phyloP scores from a whole-genome alignment of 1,284 basidiomycete genomes.

The Heterobasidion parviporum region DNA sequence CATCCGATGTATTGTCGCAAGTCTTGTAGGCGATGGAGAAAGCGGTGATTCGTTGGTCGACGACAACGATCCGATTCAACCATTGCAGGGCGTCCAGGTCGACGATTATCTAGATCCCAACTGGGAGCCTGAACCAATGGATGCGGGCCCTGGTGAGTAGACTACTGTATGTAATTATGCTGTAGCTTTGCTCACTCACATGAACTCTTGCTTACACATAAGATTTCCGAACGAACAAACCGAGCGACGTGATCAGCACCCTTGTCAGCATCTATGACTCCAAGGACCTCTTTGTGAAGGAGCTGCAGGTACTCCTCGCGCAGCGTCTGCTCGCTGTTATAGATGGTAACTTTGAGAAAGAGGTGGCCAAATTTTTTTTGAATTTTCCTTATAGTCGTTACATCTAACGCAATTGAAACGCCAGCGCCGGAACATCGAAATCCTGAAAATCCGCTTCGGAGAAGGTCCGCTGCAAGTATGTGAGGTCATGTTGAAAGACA shows the following conservation, averaged over 20 bases:
- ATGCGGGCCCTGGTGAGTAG: conserved; percentile 78
- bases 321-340: conserved; percentile 72
- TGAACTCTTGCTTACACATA: conserved; percentile 19
- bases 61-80: conserved; percentile 70
- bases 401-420: not conserved
- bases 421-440: conserved; percentile 85
- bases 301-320: conserved; percentile 84
- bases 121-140: conserved; percentile 92
- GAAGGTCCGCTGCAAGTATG: conserved; percentile 86
- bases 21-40: conserved; percentile 82
- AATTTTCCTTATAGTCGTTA: not conserved
- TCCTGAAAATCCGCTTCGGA: conserved; percentile 89
- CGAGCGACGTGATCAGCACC: conserved; percentile 87
- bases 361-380: conserved; percentile 24
- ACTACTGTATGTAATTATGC: conserved; percentile 1
- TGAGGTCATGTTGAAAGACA: conserved; percentile 94
- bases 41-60: conserved; percentile 73
- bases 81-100: conserved; percentile 62
- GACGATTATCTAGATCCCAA: conserved; percentile 84
- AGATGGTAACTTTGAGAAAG: conserved; percentile 76
- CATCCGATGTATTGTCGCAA: conserved; percentile 87
- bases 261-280: conserved; percentile 95
- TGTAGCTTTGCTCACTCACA: not conserved
- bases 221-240: conserved; percentile 79
- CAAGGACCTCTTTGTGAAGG: conserved; percentile 89